A percentile compares a stretch with the other conserved stretches of the same genome.
These are phyloP conservation scores for Pseudonitzschia multistriata DNA, from an alignment of 108 stramenopile species.

Conservation along the genomic window DNA sequence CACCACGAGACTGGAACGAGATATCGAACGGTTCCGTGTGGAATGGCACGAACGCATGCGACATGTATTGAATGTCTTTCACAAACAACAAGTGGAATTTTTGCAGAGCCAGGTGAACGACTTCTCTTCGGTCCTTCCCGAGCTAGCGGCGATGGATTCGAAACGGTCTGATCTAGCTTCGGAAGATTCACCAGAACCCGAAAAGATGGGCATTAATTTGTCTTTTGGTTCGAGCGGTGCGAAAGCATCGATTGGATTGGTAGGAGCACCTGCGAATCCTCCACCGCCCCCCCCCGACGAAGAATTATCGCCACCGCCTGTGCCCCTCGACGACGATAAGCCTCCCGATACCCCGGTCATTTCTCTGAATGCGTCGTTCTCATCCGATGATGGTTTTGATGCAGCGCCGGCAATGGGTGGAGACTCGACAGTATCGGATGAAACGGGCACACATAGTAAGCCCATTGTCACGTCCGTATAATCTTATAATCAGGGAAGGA, in stretches of 20 bases:
- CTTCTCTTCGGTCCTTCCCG: conserved; percentile 18
- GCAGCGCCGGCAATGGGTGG: conserved; percentile 6
- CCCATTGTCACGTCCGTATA: not conserved
- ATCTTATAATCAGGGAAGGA: too few species aligned
- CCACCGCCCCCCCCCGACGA: not conserved
- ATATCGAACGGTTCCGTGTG: conserved; percentile 35
- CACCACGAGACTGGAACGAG: conserved; percentile 22
- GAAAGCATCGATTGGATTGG: conserved; percentile 8
- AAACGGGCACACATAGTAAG: not conserved
- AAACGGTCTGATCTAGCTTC: conserved; percentile 17
- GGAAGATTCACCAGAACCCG: conserved; percentile 1
- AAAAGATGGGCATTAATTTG: conserved; percentile 12
- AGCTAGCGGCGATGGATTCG: conserved; percentile 8
- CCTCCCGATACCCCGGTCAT: not conserved
- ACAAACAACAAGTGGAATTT: conserved; percentile 28
- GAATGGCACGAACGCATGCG: conserved; percentile 41
- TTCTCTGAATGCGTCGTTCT: not conserved
- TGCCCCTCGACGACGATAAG: not conserved
- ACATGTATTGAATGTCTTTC: conserved; percentile 26
- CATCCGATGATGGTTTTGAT: conserved; percentile 6
- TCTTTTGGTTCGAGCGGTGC: conserved; percentile 26
- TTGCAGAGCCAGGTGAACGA: conserved; percentile 18
- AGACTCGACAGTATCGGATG: not conserved
- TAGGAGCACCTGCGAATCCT: not conserved
- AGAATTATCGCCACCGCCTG: not conserved